Percentiles rank a stretch among this genome's conserved stretches.
These are phyloP conservation scores for Mallotus japonicus DNA, from an alignment of 441 rosid genomes.

Conservation along the genomic window DNA sequence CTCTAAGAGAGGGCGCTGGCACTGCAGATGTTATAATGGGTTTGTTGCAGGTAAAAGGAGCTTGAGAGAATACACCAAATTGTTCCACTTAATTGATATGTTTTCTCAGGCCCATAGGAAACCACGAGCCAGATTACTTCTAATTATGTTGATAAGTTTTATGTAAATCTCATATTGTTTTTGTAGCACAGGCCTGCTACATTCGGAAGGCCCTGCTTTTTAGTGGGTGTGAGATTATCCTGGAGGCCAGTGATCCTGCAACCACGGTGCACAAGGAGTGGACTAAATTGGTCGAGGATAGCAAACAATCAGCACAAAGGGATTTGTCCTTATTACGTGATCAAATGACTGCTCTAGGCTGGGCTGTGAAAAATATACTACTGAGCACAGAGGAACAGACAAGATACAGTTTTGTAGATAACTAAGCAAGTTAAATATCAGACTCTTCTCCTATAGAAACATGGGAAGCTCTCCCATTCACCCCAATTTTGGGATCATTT, in stretches of 20 bases:
- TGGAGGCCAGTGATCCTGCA: slow-evolving; percentile 6
- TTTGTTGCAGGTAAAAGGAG: slow-evolving; percentile 53
- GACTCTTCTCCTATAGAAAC: not conserved
- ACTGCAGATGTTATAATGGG: slow-evolving; percentile 47
- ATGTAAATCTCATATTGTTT: not conserved
- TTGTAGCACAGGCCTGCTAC: slow-evolving; percentile 48
- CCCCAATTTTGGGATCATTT: slow-evolving; percentile 3
- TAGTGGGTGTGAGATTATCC: slow-evolving; percentile 31
- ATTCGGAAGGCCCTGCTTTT: slow-evolving; percentile 40
- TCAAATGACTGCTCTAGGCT: slow-evolving; percentile 57
- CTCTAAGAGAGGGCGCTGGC: slow-evolving; percentile 55
- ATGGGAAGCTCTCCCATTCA: not conserved
- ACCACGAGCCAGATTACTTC: not conserved
- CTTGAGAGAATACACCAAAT: not conserved
- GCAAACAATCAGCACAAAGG: slow-evolving; percentile 37
- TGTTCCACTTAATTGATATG: no score
- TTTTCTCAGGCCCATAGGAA: not conserved
- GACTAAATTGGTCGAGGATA: slow-evolving; percentile 43
- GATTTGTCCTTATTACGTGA: slow-evolving; percentile 37
- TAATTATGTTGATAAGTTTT: not conserved
- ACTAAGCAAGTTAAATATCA: slow-evolving; percentile 25
- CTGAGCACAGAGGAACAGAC: slow-evolving; percentile 58
- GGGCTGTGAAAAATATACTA: slow-evolving; percentile 68
- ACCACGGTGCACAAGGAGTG: slow-evolving; percentile 36
- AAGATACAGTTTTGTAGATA: slow-evolving; percentile 59